These are phyloP conservation scores for Crithidia mellificae DNA, from an alignment of 208 protist genomes.

Conservation along the genomic window DNA sequence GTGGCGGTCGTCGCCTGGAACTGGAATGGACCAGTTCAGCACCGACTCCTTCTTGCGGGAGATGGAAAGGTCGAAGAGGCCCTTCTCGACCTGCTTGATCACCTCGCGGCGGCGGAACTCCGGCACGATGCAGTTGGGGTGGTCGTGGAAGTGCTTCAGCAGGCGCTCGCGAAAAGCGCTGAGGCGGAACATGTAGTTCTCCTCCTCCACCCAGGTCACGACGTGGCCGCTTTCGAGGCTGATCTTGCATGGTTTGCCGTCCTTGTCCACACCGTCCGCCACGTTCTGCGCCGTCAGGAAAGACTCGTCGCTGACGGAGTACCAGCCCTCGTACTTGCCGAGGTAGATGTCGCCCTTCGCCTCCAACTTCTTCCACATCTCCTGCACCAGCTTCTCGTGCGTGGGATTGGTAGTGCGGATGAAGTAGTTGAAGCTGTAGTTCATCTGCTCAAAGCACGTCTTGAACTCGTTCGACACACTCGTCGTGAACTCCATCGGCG, in stretches of 20 bases:
- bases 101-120: slow-evolving; percentile 93
- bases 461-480: slow-evolving; percentile 89
- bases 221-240: slow-evolving; percentile 90
- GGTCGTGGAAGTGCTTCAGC: slow-evolving; percentile 79
- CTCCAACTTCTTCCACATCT: slow-evolving; percentile 91
- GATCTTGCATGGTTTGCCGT: slow-evolving; percentile 91
- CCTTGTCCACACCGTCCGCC: slow-evolving; percentile 84
- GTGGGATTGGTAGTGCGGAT: slow-evolving; percentile 96
- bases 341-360: slow-evolving; percentile 96
- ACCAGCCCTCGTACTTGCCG: slow-evolving; percentile 98
- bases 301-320: slow-evolving; percentile 97
- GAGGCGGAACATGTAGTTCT: slow-evolving; percentile 99
- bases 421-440: slow-evolving; percentile 94
- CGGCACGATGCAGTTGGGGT: slow-evolving; percentile 92
- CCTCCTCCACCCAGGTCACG: slow-evolving; percentile 96
- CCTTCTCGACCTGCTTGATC: slow-evolving; percentile 80
- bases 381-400: slow-evolving; percentile 77
- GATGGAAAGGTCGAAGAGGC: slow-evolving; percentile 96
- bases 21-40: slow-evolving; percentile 96
- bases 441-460: slow-evolving; percentile 84
- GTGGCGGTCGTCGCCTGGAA: slow-evolving; percentile 94
- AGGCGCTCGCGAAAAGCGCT: slow-evolving; percentile 88
- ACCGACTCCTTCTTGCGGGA: slow-evolving; percentile 92
- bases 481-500: slow-evolving; percentile 92
- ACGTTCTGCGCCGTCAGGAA: slow-evolving; percentile 91